Base-by-base conservation (phyloP, 2,329 filamentous ascomycete genomes). In the Alternaria infectoria region DNA sequence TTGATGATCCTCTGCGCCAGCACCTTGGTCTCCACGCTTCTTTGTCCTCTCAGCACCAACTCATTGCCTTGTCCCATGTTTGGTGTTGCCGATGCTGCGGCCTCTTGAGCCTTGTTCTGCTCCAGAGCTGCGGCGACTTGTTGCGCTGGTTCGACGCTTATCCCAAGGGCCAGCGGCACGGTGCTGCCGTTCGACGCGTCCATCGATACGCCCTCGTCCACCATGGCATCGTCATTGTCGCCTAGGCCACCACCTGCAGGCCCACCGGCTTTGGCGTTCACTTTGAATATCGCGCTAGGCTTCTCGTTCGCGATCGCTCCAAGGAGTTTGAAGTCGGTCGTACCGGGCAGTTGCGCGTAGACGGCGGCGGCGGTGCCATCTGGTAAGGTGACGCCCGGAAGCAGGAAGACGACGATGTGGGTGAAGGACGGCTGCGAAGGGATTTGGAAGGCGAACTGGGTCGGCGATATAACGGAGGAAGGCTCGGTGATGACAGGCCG, bases 1-100 rank as follows among this genome's bases (percentile, higher is more conserved):
- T 93, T 91, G 73, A 99, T 98, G 72, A 99, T 97, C 67, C 93
- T 86, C 81, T 98, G 93, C 28, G 96, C 96, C 23, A 99, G 85
- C 3, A 93, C 83, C 68, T 92, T 89, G 0, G 93, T 96, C n/a
- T 87, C 85, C 2, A 89, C 84, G 50, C 82, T 81, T 26, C 77
- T 74, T 66, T 75, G 59, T 72, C 75, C 57, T 71, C 77, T 56
- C 21, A 77, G 70, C 0, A 83, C 80, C 26, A 83, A 43, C 25
- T 79, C 80, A 15, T 71, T 74, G 5, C 68, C 64, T 15, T 57
- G 56, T 5, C 68, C 68, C 5, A 71, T 68, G 4, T 76, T 76
- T 5, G 73, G 66, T 23, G 73, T 56, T 12, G 72, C 60, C 3
- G 66, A 59, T 36, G 68, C 76, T 66, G 65, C 66, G 43, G 70